Conservation (phyloP, 179 eudicot genomes). For the Camellia oleifera region DNA sequence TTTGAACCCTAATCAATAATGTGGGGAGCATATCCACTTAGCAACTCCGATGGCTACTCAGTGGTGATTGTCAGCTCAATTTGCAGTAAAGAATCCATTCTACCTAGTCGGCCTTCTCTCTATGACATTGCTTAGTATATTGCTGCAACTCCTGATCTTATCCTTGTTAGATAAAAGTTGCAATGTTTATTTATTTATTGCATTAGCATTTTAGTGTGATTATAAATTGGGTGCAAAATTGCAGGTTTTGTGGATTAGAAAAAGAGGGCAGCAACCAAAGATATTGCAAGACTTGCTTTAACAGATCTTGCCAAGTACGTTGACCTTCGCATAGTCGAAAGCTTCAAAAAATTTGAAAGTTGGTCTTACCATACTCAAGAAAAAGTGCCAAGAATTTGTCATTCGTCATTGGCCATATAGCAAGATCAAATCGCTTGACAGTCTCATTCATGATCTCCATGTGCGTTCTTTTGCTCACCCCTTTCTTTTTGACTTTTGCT, state of each 20-base stretch:
- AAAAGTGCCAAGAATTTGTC: slow-evolving; percentile 35
- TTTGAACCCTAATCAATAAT: no score
- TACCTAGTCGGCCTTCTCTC: not conserved
- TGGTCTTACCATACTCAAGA: slow-evolving; percentile 38
- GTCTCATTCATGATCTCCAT: slow-evolving; percentile 36
- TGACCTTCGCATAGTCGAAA: slow-evolving; percentile 31
- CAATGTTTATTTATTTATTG: not conserved
- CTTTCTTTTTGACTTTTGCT: not conserved
- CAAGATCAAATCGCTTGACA: slow-evolving; percentile 39
- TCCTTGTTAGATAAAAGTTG: not conserved
- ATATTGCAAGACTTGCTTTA: slow-evolving; percentile 23
- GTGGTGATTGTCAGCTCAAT: no score
- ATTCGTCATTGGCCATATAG: slow-evolving; percentile 48
- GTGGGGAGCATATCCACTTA: no score
- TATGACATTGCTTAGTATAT: not conserved
- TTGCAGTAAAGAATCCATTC: not conserved
- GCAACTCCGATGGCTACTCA: no score
- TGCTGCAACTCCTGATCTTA: not conserved
- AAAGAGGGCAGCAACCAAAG: slow-evolving; percentile 24
- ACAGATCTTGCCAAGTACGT: slow-evolving; percentile 35
- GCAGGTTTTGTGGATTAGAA: slow-evolving; percentile 26
- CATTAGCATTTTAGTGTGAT: not conserved
- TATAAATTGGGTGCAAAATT: slow-evolving; percentile 1
- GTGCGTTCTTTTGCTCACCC: slow-evolving; percentile 11
- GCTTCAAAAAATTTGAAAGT: slow-evolving; percentile 34